Conservation (phyloP, 1,284 basidiomycete species). For the Leccinum subfulvum region DNA sequence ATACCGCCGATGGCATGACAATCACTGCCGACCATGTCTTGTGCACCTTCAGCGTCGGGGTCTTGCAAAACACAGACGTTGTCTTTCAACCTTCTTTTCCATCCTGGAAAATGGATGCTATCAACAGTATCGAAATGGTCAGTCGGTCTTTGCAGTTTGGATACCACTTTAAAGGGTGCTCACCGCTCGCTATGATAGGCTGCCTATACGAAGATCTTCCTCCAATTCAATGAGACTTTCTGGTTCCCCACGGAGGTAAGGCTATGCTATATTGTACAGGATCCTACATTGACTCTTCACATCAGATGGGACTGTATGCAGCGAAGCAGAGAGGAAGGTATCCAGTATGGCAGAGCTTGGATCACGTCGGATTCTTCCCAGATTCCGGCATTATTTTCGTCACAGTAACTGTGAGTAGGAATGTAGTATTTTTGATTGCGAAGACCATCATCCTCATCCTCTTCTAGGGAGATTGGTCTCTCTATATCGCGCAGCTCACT, state of each 20-base stretch:
- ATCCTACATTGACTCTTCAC: background rate
- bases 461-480: constrained; percentile 35
- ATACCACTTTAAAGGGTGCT: background rate
- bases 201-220: constrained; percentile 71
- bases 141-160: constrained; percentile 6
- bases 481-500: constrained; percentile 52
- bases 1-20: constrained; percentile 42
- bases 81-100: constrained; percentile 55
- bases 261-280: background rate
- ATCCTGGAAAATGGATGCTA: constrained; percentile 64
- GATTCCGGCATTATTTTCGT: constrained; percentile 62
- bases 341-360: constrained; percentile 70
- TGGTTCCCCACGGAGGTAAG: constrained; percentile 69
- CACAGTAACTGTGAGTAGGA: constrained; percentile 55
- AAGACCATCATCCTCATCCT: background rate
- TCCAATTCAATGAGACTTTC: constrained; percentile 63
- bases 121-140: constrained; percentile 66
- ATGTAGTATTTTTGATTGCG: background rate
- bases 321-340: constrained; percentile 62
- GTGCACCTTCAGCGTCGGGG: constrained; percentile 63
- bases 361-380: constrained; percentile 57
- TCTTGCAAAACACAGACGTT: constrained; percentile 63
- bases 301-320: constrained; percentile 63
- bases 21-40: constrained; percentile 55
- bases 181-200: constrained; percentile 31